Conservation (phyloP, 371 early-diverging fungal genomes). For the Mucor mucedo region DNA sequence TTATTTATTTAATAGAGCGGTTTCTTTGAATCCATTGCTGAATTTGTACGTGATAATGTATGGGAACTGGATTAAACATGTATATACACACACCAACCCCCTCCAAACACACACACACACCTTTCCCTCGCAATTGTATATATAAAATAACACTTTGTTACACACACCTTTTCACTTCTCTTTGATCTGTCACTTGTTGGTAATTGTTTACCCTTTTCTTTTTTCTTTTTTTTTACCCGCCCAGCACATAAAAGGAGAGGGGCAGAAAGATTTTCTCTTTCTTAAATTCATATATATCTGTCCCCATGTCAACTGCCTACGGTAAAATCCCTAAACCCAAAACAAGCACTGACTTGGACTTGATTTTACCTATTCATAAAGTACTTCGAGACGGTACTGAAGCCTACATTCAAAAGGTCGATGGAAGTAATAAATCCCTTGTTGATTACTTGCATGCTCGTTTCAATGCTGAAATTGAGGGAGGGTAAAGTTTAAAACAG, state of each 20-base stretch:
- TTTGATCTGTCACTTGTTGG: conserved; percentile 1
- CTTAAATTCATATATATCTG: not conserved
- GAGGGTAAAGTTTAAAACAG: conserved; percentile 43
- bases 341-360: conserved; percentile 27
- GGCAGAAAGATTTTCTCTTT: not conserved
- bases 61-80: conserved; percentile 30
- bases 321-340: conserved; percentile 60
- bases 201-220: too few relatives aligned
- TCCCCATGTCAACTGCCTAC: conserved; percentile 66
- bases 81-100: not conserved
- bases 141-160: not conserved
- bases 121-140: not conserved
- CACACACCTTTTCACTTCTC: too few relatives aligned
- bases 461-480: conserved; percentile 69
- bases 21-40: conserved; percentile 80
- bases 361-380: conserved; percentile 54
- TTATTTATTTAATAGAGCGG: conserved; percentile 64
- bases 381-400: conserved; percentile 37
- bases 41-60: conserved; percentile 44
- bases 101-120: conserved; percentile 8
- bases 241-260: too few relatives aligned
- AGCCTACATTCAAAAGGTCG: conserved; percentile 35
- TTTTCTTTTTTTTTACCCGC: too few relatives aligned
- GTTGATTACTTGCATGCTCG: conserved; percentile 56
- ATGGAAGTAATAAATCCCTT: conserved; percentile 34